Percentiles rank a stretch among this genome's conserved stretches.
Evolutionary conservation across 192 early-diverging fungal genomes (phyloP).

Genomic region (Coemansia sp.): DNA sequence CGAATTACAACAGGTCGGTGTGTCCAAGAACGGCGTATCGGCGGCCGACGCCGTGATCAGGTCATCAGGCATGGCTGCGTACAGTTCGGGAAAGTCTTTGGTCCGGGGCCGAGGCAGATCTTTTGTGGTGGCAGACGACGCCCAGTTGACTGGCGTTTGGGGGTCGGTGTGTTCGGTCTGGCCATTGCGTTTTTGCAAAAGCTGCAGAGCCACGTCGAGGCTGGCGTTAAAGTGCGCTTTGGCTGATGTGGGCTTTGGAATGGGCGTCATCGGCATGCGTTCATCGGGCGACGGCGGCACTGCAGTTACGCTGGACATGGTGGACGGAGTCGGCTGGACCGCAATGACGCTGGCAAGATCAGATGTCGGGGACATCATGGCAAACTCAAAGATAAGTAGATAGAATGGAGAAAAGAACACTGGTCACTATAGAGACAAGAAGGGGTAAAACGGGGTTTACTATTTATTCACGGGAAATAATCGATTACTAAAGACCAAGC

Average conservation of each 20-base stretch:
- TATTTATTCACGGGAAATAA: background rate
- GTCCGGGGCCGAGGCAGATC: background rate
- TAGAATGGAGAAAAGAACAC: background rate
- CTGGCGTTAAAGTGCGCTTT: constrained; percentile 53
- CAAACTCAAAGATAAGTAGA: constrained; percentile 3
- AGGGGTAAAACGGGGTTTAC: background rate
- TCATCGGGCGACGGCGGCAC: constrained; percentile 45
- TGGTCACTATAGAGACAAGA: constrained; percentile 2
- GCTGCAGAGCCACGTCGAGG: constrained; percentile 43
- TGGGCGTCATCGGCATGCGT: constrained; percentile 6
- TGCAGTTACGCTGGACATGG: constrained; percentile 15
- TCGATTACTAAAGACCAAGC: background rate
- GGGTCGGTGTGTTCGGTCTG: background rate
- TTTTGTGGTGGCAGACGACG: background rate
- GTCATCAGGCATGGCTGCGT: constrained; percentile 29
- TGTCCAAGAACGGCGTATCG: constrained; percentile 9
- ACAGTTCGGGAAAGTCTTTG: constrained; percentile 5
- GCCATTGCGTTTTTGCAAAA: constrained; percentile 14
- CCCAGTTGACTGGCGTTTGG: background rate
- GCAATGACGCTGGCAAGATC: too few relatives aligned
- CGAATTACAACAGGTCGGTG: constrained; percentile 22
- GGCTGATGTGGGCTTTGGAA: constrained; percentile 12
- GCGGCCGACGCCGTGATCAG: constrained; percentile 19
- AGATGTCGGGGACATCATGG: background rate
- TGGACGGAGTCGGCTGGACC: background rate